A percentile compares a stretch with the other conserved stretches of the same genome.
Conservation (phyloP, 805 yeast species). For the Candida railenensis region DNA sequence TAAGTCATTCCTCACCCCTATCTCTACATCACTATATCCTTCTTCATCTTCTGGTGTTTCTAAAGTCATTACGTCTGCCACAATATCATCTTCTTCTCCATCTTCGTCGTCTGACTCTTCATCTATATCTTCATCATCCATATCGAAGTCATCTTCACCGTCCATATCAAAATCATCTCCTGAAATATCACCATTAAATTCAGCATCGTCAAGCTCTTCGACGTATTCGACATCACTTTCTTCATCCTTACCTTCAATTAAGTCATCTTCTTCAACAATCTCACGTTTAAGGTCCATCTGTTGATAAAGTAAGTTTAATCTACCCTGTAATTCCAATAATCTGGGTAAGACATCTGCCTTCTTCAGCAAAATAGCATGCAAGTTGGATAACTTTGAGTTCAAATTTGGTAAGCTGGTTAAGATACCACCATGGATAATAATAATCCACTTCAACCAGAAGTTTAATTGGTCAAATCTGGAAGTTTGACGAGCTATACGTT, state of each 20-base stretch:
- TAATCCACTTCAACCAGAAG: slow-evolving; percentile 57
- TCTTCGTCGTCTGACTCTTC: slow-evolving; percentile 24
- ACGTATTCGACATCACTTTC: slow-evolving; percentile 62
- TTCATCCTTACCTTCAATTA: slow-evolving; percentile 25
- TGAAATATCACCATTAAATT: slow-evolving; percentile 15
- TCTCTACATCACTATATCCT: slow-evolving; percentile 24
- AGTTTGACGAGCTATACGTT: slow-evolving; percentile 50
- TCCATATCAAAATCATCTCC: slow-evolving; percentile 17
- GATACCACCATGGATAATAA: slow-evolving; percentile 54
- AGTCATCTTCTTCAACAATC: slow-evolving; percentile 24
- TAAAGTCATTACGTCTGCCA: neutral
- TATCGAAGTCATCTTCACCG: slow-evolving; percentile 15
- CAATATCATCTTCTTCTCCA: slow-evolving; percentile 6
- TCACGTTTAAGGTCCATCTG: slow-evolving; percentile 42
- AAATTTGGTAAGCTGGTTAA: slow-evolving; percentile 47
- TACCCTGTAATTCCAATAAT: slow-evolving; percentile 51
- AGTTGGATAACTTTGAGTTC: slow-evolving; percentile 38
- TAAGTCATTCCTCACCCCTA: slow-evolving; percentile 7
- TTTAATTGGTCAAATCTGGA: slow-evolving; percentile 49
- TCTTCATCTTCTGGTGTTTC: slow-evolving; percentile 14
- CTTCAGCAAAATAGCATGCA: slow-evolving; percentile 47
- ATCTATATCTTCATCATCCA: slow-evolving; percentile 17
- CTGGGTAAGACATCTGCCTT: slow-evolving; percentile 50
- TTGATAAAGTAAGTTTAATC: slow-evolving; percentile 46
- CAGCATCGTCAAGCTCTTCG: slow-evolving; percentile 63